Evolutionary conservation across 2,329 filamentous ascomycete genomes (phyloP), one percentile per base, ranked within the genome.

Genomic region (Epichloe brachyelytri): DNA sequence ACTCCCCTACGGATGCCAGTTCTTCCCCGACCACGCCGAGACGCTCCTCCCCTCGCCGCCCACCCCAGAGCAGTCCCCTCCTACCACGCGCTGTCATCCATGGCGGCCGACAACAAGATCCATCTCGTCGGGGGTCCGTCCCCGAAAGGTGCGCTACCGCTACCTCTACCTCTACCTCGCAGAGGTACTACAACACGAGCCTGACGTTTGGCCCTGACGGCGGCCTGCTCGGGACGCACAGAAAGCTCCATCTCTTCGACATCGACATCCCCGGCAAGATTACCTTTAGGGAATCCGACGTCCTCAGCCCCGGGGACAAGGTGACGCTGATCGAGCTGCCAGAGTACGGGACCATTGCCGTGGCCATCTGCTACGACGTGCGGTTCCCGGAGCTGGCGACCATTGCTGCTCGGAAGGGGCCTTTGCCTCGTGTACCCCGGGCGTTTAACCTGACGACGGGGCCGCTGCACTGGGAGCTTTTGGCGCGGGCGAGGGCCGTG

Each of bases 251-350:
- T 69, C 77, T 98, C 43, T 98, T 98, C 68, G 93, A 97, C 69
- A 98, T 98, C 60, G 85, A 95, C 66, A 97, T 98, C 56, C 93
- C 93, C 0, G 91, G 89, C 55, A 90, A 90, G 71, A 95, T 98
- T 66, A 84, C 72, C 12, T 98, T 98, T 71, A 80, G 79, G 56
- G 93, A 98, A 70, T 89, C 84, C 49, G 90, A 96, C 55, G 88
- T 96, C 39, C 77, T 98, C 36, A 85, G 80, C 20, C 83, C 91
- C 0, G 93, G 93, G 0, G 85, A 91, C 70, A 83, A 87, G 63
- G 71, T 96, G 54, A 95, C 91, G 0, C 69, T 97, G 3, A 75
- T 97, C 26, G 86, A 95, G 57, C 73, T 96, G 33, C 88, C 90
- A 3, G 88, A 86, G 57, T 95, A 95, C 67, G 93, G 93, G 53